Evolutionary conservation across 768 basidiomycete species (phyloP).

Genomic region (Termitomyces heimii): DNA sequence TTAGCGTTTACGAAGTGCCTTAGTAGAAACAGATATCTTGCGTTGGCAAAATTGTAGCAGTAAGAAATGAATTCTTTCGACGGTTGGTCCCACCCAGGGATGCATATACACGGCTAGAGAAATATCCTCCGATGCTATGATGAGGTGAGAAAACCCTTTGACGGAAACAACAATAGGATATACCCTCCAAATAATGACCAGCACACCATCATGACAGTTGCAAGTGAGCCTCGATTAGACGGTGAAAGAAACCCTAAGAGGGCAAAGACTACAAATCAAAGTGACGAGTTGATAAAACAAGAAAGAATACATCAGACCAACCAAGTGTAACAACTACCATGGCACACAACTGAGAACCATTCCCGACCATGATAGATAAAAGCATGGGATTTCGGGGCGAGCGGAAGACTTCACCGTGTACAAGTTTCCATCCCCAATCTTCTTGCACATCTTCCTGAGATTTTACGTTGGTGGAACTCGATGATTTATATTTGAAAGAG

Average conservation of each 20-base stretch:
- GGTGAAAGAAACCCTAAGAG: slow-evolving; percentile 91
- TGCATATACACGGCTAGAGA: slow-evolving; percentile 76
- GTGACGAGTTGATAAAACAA: slow-evolving; percentile 2
- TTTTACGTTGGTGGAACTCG: not conserved
- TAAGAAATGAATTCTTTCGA: slow-evolving; percentile 79
- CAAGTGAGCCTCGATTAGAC: slow-evolving; percentile 90
- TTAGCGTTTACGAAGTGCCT: not conserved
- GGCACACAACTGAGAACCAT: slow-evolving; percentile 76
- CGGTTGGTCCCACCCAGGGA: slow-evolving; percentile 76
- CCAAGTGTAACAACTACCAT: slow-evolving; percentile 89
- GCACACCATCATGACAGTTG: slow-evolving; percentile 90
- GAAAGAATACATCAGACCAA: slow-evolving; percentile 21
- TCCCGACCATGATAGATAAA: slow-evolving; percentile 85
- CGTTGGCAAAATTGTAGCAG: slow-evolving; percentile 87
- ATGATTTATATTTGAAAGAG: not conserved
- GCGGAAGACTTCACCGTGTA: slow-evolving; percentile 95
- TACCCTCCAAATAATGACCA: slow-evolving; percentile 92
- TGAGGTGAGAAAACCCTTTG: not conserved
- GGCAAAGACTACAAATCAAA: slow-evolving; percentile 63
- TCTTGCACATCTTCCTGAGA: slow-evolving; percentile 90
- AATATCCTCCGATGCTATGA: slow-evolving; percentile 78
- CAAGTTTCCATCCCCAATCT: slow-evolving; percentile 98
- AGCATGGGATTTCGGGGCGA: slow-evolving; percentile 71
- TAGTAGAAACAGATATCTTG: slow-evolving; percentile 28
- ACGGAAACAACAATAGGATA: slow-evolving; percentile 14